phyloP scores from a whole-genome alignment of 176 grass and related monocot genomes.

The Saccharum spontaneum region DNA sequence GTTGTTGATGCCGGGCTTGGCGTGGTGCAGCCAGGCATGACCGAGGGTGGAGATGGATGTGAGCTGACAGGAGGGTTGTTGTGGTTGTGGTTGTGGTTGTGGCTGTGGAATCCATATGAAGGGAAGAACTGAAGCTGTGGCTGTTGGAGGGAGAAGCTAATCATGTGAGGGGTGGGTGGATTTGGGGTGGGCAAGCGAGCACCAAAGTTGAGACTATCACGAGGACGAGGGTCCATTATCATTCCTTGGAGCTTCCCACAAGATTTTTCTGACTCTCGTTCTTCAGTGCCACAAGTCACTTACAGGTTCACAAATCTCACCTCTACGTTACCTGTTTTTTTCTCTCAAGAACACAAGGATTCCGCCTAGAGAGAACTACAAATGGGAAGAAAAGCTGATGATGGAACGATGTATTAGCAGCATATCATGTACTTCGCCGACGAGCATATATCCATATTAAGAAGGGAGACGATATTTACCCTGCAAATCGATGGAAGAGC shows the following conservation, averaged over 20 bases:
- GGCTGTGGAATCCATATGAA: conserved; percentile 19
- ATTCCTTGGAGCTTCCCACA: background rate
- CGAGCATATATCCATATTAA: background rate
- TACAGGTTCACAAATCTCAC: background rate
- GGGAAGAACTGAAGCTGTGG: conserved; percentile 9
- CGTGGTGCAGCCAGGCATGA: conserved; percentile 11
- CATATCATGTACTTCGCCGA: background rate
- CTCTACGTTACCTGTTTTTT: background rate
- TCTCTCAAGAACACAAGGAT: background rate
- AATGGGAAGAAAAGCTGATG: background rate
- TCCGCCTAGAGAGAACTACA: conserved; percentile 1
- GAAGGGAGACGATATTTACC: background rate
- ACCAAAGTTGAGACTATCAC: conserved; percentile 23
- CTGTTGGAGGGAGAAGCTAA: conserved; percentile 32
- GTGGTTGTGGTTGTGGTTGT: background rate
- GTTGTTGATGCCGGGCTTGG: conserved; percentile 40
- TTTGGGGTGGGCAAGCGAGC: conserved; percentile 7
- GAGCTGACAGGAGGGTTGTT: background rate
- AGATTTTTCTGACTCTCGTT: background rate
- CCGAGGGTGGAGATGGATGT: background rate
- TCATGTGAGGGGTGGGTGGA: background rate
- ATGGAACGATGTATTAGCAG: background rate
- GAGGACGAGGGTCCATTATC: conserved; percentile 20
- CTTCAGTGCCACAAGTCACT: background rate
- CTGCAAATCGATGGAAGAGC: background rate